phyloP scores from a whole-genome alignment of 2,329 filamentous ascomycete species.

The Sporothrix schenckii region DNA sequence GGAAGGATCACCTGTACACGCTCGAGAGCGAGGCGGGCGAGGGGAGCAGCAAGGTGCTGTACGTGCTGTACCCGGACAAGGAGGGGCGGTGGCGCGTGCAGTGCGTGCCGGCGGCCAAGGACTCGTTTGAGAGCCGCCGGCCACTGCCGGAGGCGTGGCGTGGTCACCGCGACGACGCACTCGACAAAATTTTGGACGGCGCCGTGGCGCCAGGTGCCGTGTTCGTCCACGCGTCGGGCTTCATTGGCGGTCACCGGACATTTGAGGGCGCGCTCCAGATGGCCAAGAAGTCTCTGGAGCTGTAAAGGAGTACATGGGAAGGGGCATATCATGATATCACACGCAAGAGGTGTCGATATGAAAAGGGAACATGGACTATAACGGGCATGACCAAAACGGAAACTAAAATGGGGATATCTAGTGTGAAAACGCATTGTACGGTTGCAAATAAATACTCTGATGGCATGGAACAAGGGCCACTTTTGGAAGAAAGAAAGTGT shows the following conservation, averaged over 20 bases:
- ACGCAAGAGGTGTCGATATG: background rate
- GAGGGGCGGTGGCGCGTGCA: slow-evolving; percentile 92
- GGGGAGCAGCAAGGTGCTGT: slow-evolving; percentile 82
- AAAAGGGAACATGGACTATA: slow-evolving; percentile 2
- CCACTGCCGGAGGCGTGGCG: slow-evolving; percentile 89
- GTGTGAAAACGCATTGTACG: background rate
- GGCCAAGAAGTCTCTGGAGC: slow-evolving; percentile 72
- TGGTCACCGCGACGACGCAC: slow-evolving; percentile 81
- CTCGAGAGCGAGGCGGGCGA: slow-evolving; percentile 65
- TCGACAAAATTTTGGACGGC: slow-evolving; percentile 69
- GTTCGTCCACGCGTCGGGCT: slow-evolving; percentile 92
- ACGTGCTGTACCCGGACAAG: slow-evolving; percentile 76
- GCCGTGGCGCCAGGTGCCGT: slow-evolving; percentile 73
- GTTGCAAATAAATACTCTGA: background rate
- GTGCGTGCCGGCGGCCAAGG: slow-evolving; percentile 79
- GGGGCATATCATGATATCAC: background rate
- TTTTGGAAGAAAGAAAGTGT: too few relatives aligned
- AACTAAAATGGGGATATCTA: slow-evolving; percentile 1
- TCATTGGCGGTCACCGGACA: slow-evolving; percentile 93
- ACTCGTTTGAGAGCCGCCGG: slow-evolving; percentile 90
- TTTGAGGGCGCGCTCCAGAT: slow-evolving; percentile 86
- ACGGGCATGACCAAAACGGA: slow-evolving; percentile 1
- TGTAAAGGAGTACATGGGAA: slow-evolving; percentile 37
- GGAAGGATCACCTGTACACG: slow-evolving; percentile 94
- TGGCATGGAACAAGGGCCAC: background rate